Evolutionary conservation across 345 rosid genomes (phyloP), one percentile per base, ranked within the genome.

Genomic region (Populus euphratica): DNA sequence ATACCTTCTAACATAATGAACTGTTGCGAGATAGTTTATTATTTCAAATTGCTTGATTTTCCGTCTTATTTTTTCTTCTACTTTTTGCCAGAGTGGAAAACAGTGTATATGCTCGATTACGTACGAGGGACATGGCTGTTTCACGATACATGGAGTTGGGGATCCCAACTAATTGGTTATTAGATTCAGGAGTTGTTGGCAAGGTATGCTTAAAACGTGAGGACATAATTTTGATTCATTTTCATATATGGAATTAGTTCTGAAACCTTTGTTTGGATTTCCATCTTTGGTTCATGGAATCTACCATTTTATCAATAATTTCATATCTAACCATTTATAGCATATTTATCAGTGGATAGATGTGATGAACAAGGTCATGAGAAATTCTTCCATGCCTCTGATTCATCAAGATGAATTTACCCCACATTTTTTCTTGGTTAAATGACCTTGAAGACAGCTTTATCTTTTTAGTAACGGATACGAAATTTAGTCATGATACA

Each of bases 51-150:
- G 56, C 78, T 35, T 35, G 66, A 68, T 64, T 72, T 69, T 33
- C 23, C n/a, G 17, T 52, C 70, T 62, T 69, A 11, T 50, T 71
- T 61, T 77, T 62, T 65, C 20, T 35, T 66, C 47, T 27, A 38
- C 61, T 63, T 70, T 76, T 75, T 49, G 27, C 80, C 86, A 93
- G 99, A 78, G 94, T 96, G 85, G 99, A 96, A 79, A 93, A 90
- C 72, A 91, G 97, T 70, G 97, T 96, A 21, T 92, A 88, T 67
- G 98, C 99, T 2, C 93, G 93, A 68, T 79, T 96, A 73, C 97
- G 98, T 4, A 96, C 99, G 59, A 88, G 98, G 84, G 97, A 96
- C 87, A 93, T 93, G 98, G 98, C 99, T 56, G 44, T 91, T 75
- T 88, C 97, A 39, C 80, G 95, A 16, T 96, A 93, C 77, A 92